Base-by-base conservation (phyloP, 495 filamentous ascomycete genomes). In the Podospora didyma region DNA sequence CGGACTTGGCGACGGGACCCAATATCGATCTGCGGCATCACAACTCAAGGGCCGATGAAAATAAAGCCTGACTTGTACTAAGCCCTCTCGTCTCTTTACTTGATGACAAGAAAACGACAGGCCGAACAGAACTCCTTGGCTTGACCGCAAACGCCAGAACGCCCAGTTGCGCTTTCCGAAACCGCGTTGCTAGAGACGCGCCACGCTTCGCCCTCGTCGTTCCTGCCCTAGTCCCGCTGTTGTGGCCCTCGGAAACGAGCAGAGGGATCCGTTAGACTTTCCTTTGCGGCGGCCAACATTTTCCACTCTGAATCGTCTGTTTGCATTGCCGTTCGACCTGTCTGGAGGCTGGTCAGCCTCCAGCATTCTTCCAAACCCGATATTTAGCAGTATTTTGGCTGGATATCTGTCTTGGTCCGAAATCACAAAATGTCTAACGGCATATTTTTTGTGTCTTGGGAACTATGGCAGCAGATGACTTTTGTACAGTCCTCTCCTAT, bases 391-490 rank as follows among this genome's bases (percentile, higher is more conserved):
- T 52, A 56, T 49, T 39, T 22, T 31, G 51, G 56, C 51, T 34
- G 51, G 46, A 39, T 48, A 53, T 49, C 41, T 37, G 48, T 44
- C 54, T 20, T 52, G 12, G 14, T n/a, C 2, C 45, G 2, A 49
- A 22, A 31, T 22, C 46, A 22, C 35, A 63, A 59, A 26, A 68
- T 69, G 65, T 57, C 56, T 28, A 53, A 46, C 49, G 51, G 44
- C n/a, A 57, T 54, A 35, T 96, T 97, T 75, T 96, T 93, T 75
- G 64, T 74, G 39, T 78, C 73, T 37, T 96, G 92, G 92, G 68
- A 79, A 59, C 72, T 94, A 64, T 97, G 93, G 93, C 83, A 95
- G 80, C 87, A 96, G 79, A 81, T 96, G 84, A 86, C 82, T 58
- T 86, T 96, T 73, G 93, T 97, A 77, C 73, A 89, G 80, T 22